Base-by-base conservation (phyloP, 2,329 filamentous ascomycete genomes). In the Trichoderma asperellum region DNA sequence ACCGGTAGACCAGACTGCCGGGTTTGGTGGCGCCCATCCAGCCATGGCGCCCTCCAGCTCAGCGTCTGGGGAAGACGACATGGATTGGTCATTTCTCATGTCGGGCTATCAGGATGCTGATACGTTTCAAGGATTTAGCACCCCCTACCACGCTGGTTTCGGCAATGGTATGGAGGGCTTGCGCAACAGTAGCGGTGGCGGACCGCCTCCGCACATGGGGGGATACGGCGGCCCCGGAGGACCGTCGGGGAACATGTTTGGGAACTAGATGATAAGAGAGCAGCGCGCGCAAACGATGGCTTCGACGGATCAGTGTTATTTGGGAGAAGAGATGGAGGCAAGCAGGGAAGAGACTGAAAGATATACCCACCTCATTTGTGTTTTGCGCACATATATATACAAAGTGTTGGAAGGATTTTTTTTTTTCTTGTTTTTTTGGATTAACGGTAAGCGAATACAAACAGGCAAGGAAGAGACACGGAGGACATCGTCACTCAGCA, bases 31-130 rank as follows among this genome's bases (percentile, higher is more conserved):
- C 52, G 58, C 66, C 67, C 59, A 57, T 70, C 53, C 62, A 66
- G 49, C 68, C 72, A 73, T 32, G 68, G 72, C 49, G 63, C 72
- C 68, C 63, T 67, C 63, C 16, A 70, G 70, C 34, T 56, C 58
- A 11, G 55, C 68, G 24, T 73, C 76, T 6, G 73, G 74, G 16
- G 74, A 77, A 18, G 79, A 80, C 12, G 43, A 82, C 35, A 83
- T 86, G 83, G 83, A 86, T 72, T 86, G 84, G 84, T 81, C 80
- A 34, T 82, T 82, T 47, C 76, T 85, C 62, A 79, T 85, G 73
- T 81, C 83, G 47, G 77, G 78, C 27, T 83, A 83, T 68, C 76
- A 76, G n/a, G 78, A 80, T 32, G 72, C 76, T 29, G 73, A 72
- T 16, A 75, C 74, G 1, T 80, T 77, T 32, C 74, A 76, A 6